Evolutionary conservation across 192 early-diverging fungal genomes (phyloP), one percentile per base, ranked within the genome.

Genomic region (Coemansia sp.): DNA sequence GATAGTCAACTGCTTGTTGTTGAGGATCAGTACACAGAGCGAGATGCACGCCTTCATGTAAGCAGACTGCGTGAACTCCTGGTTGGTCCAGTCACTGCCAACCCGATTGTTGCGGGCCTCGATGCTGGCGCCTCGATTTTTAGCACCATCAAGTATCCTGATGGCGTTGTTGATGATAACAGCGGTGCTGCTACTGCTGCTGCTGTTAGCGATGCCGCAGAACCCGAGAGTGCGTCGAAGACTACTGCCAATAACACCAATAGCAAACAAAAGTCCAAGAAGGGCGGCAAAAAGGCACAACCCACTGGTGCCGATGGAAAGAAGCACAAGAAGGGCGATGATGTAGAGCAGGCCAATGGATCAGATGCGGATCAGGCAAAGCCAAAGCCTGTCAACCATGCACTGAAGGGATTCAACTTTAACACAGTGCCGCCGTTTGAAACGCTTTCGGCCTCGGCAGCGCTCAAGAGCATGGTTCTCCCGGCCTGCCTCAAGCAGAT

Each of bases 41-140:
- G 93, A 58, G 97, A 98, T 68, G 90, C 93, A 9, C 90, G 94
- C 36, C 77, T 95, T 39, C 97, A 99, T 69, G 83, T 99, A 70
- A 89, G 84, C 62, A 91, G 95, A 48, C 84, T 97, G 35, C 88
- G 94, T 49, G 96, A 98, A 76, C 75, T 96, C 34, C 77, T 99
- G 24, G 88, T 84, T 46, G 89, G 90, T n/a, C 92, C 92, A 51
- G 46, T 64, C 8, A 71, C 73, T 2, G 77, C 74, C 39, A 69
- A 71, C 52, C 55, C 82, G 6, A 56, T 43, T 6, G 69, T 73
- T 11, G 82, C 77, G 20, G 82, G 88, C 41, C 78, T 97, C 33
- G 93, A 97, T 71, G 88, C 89, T 12, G 92, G 89, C 2, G 79
- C 88, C 44, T 88, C 92, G 5, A 89, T 92, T 60, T 87, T 94